Evolutionary conservation across 2,329 filamentous ascomycete species (phyloP).

Genomic region (Hypoxylon sp.): DNA sequence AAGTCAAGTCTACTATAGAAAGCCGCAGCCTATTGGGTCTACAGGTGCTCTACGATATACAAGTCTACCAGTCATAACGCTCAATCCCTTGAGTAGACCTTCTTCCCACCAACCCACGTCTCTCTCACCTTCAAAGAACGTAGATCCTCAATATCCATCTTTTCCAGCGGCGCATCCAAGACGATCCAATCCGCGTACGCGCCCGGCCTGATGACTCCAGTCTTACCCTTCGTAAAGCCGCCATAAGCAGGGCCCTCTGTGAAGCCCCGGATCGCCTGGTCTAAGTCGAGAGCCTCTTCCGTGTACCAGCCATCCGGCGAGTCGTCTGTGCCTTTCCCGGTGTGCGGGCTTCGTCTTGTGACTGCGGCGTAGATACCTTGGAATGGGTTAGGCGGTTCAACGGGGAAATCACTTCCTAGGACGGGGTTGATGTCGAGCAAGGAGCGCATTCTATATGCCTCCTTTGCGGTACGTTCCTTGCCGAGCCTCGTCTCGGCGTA

Average conservation of each 20-base stretch:
- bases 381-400: slow-evolving; percentile 77
- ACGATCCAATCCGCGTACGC: slow-evolving; percentile 80
- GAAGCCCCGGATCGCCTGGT: slow-evolving; percentile 74
- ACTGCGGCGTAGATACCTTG: slow-evolving; percentile 79
- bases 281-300: slow-evolving; percentile 70
- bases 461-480: slow-evolving; percentile 63
- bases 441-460: slow-evolving; percentile 77
- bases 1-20: neutral
- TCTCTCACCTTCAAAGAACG: slow-evolving; percentile 70
- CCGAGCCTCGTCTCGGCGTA: slow-evolving; percentile 76
- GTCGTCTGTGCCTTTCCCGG: slow-evolving; percentile 65
- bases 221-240: slow-evolving; percentile 70
- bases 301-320: slow-evolving; percentile 69
- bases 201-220: slow-evolving; percentile 71
- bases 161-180: slow-evolving; percentile 70
- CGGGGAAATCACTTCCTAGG: slow-evolving; percentile 79
- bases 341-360: slow-evolving; percentile 71
- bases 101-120: slow-evolving; percentile 76
- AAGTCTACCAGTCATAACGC: neutral
- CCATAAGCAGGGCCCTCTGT: slow-evolving; percentile 72
- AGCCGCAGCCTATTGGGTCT: neutral
- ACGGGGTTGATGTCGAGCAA: slow-evolving; percentile 69
- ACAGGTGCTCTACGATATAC: neutral
- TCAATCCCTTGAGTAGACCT: slow-evolving; percentile 60
- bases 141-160: slow-evolving; percentile 65